Evolutionary conservation across 441 rosid species (phyloP), one percentile per base, ranked within the genome.

Genomic region (Melastoma candidum): DNA sequence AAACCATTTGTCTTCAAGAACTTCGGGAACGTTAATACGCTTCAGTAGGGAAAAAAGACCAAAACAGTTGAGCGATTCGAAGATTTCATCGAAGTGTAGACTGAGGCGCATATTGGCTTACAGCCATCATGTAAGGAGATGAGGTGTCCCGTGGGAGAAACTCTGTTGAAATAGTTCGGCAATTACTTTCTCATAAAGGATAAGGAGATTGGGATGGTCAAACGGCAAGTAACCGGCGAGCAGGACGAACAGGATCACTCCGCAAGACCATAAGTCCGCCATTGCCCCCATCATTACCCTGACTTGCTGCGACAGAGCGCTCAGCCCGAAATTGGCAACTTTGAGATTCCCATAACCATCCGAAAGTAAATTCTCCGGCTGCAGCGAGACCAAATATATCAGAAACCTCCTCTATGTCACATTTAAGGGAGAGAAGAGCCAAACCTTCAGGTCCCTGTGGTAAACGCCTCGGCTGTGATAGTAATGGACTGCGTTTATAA

Each of bases 181-280:
- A 22, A 68, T 58, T 65, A 74, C 98, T 79, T 77, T 87, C 96
- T 82, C 87, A 66, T 92, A 85, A 61, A 92, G 94, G 78, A 70
- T 82, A 74, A 85, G 72, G 43, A 85, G 77, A 92, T 85, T 92
- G 71, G 94, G 50, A 77, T 92, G 95, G 69, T 92, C 98, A 11
- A 92, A 92, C 74, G 96, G 98, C 78, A 92, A 87, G 79, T 92
- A 92, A 64, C 98, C 96, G 57, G 96, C 96, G 58, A 92, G 92
- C 74, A 92, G 67, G 46, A 92, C 96, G 80, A 83, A 92, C 63
- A 92, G 98, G 68, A 92, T 92, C 61, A 92, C 98, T 61, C 96
- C 98, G 56, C 98, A 87, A 44, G 98, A 92, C 96, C 98, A 92
- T 76, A 85, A 59, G 67, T 92, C 98, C 8, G 98, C 98, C 3